Percentiles rank a stretch among this genome's conserved stretches.
These are phyloP conservation scores for Aspergillus ustus DNA, from an alignment of 2,329 filamentous ascomycete genomes.

Conservation along the genomic window DNA sequence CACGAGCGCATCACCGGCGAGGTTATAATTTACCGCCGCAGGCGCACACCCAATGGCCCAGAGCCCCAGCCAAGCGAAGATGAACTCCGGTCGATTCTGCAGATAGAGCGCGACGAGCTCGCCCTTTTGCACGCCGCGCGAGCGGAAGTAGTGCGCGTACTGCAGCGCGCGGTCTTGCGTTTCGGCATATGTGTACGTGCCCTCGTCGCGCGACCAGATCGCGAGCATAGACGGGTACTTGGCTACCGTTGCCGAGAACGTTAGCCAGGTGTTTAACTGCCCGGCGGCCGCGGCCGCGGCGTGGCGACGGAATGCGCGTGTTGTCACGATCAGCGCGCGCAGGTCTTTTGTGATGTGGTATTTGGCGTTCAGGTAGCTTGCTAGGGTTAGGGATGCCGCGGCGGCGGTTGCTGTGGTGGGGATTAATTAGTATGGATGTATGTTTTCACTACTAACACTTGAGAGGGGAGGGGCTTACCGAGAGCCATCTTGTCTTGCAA, in stretches of 20 bases:
- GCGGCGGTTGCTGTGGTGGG: slow-evolving; percentile 28
- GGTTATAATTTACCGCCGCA: slow-evolving; percentile 73
- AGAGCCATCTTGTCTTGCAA: slow-evolving; percentile 10
- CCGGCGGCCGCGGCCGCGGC: slow-evolving; percentile 55
- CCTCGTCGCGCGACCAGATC: slow-evolving; percentile 68
- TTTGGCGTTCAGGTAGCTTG: slow-evolving; percentile 63
- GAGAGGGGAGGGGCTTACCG: background rate
- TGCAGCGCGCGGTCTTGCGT: slow-evolving; percentile 61
- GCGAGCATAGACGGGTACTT: slow-evolving; percentile 59
- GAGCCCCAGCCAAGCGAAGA: slow-evolving; percentile 68
- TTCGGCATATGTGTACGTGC: slow-evolving; percentile 64
- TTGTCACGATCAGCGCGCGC: slow-evolving; percentile 48
- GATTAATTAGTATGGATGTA: background rate
- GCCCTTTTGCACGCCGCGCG: slow-evolving; percentile 61
- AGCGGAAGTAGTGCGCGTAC: slow-evolving; percentile 66
- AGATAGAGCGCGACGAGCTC: slow-evolving; percentile 70
- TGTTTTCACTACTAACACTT: background rate
- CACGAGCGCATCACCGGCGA: slow-evolving; percentile 65
- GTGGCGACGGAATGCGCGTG: slow-evolving; percentile 51
- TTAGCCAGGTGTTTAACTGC: slow-evolving; percentile 66
- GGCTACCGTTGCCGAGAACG: slow-evolving; percentile 63
- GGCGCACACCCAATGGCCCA: slow-evolving; percentile 70
- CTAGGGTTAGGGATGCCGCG: slow-evolving; percentile 33
- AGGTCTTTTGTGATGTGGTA: slow-evolving; percentile 69
- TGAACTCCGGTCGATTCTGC: slow-evolving; percentile 69